Conservation (phyloP, 192 early-diverging fungal species). For the Backusella morwellensis region DNA sequence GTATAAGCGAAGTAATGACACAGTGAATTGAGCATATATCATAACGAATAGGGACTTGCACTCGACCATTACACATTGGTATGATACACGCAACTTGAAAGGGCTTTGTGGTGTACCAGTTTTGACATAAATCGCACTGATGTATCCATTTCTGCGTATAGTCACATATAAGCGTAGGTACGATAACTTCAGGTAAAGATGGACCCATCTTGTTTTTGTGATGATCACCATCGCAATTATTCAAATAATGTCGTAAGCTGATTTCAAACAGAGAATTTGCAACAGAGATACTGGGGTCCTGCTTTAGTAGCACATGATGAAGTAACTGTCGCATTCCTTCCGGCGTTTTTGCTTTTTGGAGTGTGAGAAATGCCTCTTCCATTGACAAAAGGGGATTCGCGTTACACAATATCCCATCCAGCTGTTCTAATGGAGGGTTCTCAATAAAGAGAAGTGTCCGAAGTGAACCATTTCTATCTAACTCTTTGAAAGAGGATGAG, state of each 20-base stretch:
- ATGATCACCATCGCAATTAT: not conserved
- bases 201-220: not conserved
- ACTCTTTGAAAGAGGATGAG: not conserved
- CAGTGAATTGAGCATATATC: slow-evolving; percentile 24
- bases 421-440: slow-evolving; percentile 1
- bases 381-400: not conserved
- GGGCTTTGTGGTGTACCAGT: not conserved
- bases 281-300: not conserved
- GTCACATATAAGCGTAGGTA: slow-evolving; percentile 1
- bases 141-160: not conserved
- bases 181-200: not conserved
- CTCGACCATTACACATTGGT: slow-evolving; percentile 18
- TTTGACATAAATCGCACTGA: slow-evolving; percentile 22
- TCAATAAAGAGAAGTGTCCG: slow-evolving; percentile 10
- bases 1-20: not conserved
- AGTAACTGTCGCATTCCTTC: not conserved
- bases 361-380: slow-evolving; percentile 5
- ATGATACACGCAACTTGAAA: slow-evolving; percentile 22
- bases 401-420: slow-evolving; percentile 12
- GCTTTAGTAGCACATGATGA: not conserved
- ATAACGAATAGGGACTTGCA: slow-evolving; percentile 26
- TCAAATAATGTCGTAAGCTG: not conserved
- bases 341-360: slow-evolving; percentile 4
- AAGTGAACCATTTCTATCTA: slow-evolving; percentile 14
- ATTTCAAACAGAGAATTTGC: not conserved